Percentiles rank a stretch among this genome's conserved stretches.
Conservation (phyloP, 345 rosid species). For the Theobroma cacao region DNA sequence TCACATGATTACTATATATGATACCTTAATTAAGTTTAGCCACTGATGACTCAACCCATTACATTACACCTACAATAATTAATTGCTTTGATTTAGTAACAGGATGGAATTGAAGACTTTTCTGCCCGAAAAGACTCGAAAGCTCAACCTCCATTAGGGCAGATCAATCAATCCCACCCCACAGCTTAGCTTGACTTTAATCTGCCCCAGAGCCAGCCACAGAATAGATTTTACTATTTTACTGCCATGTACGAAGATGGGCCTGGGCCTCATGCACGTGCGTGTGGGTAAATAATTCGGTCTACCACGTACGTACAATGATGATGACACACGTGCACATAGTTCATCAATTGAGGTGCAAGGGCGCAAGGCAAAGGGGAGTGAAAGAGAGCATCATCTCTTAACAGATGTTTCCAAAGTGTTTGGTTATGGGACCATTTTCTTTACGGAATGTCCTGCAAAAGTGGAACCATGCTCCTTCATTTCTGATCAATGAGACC, state of each 20-base stretch:
- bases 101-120: background rate
- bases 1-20: constrained; percentile 14
- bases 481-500: constrained; percentile 25
- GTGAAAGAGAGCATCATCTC: constrained; percentile 4
- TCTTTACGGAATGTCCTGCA: constrained; percentile 31
- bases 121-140: background rate
- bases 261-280: constrained; percentile 39
- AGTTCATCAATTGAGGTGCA: constrained; percentile 18
- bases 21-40: background rate
- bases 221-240: too few relatives aligned
- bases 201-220: background rate
- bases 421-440: constrained; percentile 33
- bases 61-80: background rate
- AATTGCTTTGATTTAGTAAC: background rate
- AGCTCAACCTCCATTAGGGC: background rate
- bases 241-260: constrained; percentile 4
- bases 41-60: background rate
- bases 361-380: background rate
- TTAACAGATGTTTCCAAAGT: constrained; percentile 26
- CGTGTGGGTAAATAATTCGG: constrained; percentile 40
- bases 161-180: background rate
- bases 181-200: background rate
- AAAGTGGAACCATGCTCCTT: constrained; percentile 37
- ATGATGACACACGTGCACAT: constrained; percentile 66
- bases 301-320: constrained; percentile 42